Evolutionary conservation across 495 filamentous ascomycete genomes (phyloP), one percentile per base, ranked within the genome.

Genomic region (Talaromyces wortmannii): DNA sequence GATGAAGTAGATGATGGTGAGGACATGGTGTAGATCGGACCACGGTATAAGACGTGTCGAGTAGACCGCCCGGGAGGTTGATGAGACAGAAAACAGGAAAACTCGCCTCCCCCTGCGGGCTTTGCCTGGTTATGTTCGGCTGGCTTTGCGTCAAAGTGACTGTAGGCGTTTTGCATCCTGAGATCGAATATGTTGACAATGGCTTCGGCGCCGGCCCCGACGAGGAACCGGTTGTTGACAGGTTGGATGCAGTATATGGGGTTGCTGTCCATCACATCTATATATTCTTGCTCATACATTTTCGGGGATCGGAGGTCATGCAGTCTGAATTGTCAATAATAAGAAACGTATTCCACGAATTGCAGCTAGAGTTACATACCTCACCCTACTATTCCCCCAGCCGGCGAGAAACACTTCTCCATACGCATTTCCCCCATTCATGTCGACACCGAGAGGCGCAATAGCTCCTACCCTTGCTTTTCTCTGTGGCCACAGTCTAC

Each of bases 121-220:
- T 11, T 55, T 31, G 6, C 50, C 40, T 6, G 49, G 29, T 53
- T 33, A 36, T 29, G 18, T 52, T 31, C 36, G 7, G 13, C 53
- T 40, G 17, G 2, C 7, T 56, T 51, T 30, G 71, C 59, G 16
- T 74, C 61, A 32, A 66, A 69, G 50, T 73, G 70, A 53, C 56
- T 67, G 64, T 78, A 80, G 5, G 66, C 69, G 7, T 74, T 79
- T 8, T 67, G 63, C 69, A 83, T 74, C 40, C 85, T 81, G 33
- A 89, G 63, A 60, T 89, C 83, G 56, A 87, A 89, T 2, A 86
- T 62, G 58, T 87, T 88, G 7, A 89, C 63, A 13, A 85, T 60
- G 45, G 75, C 77, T 59, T 86, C 77, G 8, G 74, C 73, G 8
- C 75, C 74, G 1, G 74, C 74, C 15, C 84, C 85, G 15, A 77